Conservation (phyloP, 148 eudicot genomes). For the Selenicereus undatus region DNA sequence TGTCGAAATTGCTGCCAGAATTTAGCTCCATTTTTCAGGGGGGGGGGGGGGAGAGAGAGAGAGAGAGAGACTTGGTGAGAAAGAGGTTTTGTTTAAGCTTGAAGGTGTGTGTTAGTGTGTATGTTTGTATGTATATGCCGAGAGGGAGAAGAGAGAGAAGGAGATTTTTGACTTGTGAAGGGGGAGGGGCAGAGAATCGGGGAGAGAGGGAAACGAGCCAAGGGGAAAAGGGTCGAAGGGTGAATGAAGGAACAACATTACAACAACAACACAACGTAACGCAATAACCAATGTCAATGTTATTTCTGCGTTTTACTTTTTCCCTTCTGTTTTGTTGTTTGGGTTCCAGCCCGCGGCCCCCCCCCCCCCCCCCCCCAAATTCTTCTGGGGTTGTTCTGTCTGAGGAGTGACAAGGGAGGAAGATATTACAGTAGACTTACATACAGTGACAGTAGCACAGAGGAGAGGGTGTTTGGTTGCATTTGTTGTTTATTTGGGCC, state of each 20-base stretch:
- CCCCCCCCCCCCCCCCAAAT: too few species aligned
- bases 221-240: conserved; percentile 17
- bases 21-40: neutral
- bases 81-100: neutral
- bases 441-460: too few species aligned
- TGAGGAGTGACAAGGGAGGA: neutral
- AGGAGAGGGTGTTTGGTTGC: neutral
- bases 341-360: too few species aligned
- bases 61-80: neutral
- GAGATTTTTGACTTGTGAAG: neutral
- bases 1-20: conserved; percentile 23
- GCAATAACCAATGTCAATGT: conserved; percentile 8
- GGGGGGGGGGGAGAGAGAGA: neutral
- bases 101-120: neutral
- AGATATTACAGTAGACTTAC: neutral
- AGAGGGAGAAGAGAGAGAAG: neutral
- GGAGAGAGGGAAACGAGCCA: conserved; percentile 22
- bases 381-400: neutral
- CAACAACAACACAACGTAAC: conserved; percentile 7
- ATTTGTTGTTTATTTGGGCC: too few species aligned
- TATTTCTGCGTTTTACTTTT: neutral
- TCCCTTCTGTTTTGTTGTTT: neutral
- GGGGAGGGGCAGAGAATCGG: conserved; percentile 17
- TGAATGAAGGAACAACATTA: neutral
- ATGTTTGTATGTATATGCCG: neutral